Conservation (phyloP, 1,139 yeast genomes). For the Schwanniomyces etchellsii region DNA sequence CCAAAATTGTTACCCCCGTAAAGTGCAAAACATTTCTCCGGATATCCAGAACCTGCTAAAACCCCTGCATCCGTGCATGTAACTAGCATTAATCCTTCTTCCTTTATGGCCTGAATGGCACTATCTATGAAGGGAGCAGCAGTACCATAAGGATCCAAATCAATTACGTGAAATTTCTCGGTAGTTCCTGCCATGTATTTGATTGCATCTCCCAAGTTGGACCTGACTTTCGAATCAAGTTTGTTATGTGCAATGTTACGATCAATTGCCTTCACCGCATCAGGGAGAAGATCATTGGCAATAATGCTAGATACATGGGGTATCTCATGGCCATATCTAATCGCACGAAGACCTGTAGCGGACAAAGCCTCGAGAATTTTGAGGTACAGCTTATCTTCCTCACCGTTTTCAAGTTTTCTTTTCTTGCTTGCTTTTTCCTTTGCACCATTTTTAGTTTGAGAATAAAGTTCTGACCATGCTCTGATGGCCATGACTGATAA, state of each 20-base stretch:
- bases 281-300: constrained; percentile 84
- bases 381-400: constrained; percentile 29
- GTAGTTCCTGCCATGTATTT: constrained; percentile 60
- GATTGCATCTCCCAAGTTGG: constrained; percentile 86
- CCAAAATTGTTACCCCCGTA: constrained; percentile 79
- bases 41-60: constrained; percentile 91
- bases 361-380: constrained; percentile 83
- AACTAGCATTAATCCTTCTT: constrained; percentile 78
- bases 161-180: constrained; percentile 71
- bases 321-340: constrained; percentile 87
- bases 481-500: constrained; percentile 77
- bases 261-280: constrained; percentile 80
- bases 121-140: constrained; percentile 93
- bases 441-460: constrained; percentile 14
- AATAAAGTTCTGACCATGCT: constrained; percentile 70
- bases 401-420: constrained; percentile 15
- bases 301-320: constrained; percentile 65
- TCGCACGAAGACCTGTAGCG: constrained; percentile 93
- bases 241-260: constrained; percentile 66
- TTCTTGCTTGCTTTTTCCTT: constrained; percentile 8
- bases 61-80: constrained; percentile 97
- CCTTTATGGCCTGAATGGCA: constrained; percentile 74
- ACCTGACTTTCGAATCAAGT: constrained; percentile 45
- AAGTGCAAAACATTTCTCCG: constrained; percentile 90
- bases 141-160: constrained; percentile 95